Conservation (phyloP, 441 rosid species). For the Codiaeum variegatum region DNA sequence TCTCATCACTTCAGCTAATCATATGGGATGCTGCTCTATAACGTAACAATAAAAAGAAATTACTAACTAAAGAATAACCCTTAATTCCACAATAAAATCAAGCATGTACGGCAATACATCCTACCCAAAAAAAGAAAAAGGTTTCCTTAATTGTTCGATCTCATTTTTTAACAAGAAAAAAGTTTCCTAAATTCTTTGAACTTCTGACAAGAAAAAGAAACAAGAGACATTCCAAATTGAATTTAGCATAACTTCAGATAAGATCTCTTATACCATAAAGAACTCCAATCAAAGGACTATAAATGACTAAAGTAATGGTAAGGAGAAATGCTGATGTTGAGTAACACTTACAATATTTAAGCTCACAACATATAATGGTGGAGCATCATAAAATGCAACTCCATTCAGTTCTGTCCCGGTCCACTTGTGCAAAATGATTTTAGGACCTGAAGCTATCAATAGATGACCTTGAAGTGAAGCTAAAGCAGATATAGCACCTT, state of each 20-base stretch:
- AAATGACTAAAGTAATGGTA: neutral
- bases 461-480: conserved; percentile 98
- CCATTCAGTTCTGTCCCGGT: conserved; percentile 85
- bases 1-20: conserved; percentile 3
- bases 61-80: neutral
- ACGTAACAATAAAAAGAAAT: neutral
- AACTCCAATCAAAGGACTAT: neutral
- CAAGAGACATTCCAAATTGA: neutral
- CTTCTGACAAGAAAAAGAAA: neutral
- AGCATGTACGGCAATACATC: neutral
- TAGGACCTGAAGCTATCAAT: conserved; percentile 96
- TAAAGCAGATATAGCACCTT: conserved; percentile 97
- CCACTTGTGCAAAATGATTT: conserved; percentile 92
- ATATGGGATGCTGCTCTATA: neutral
- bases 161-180: neutral
- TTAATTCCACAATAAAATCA: neutral
- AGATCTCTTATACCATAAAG: neutral
- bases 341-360: conserved; percentile 76
- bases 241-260: neutral
- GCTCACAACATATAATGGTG: conserved; percentile 95
- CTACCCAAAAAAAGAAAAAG: neutral
- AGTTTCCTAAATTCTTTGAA: too few species aligned
- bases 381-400: conserved; percentile 91
- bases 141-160: neutral
- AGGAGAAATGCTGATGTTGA: neutral